phyloP scores from a whole-genome alignment of 768 basidiomycete genomes.

The Suillus weaverae region DNA sequence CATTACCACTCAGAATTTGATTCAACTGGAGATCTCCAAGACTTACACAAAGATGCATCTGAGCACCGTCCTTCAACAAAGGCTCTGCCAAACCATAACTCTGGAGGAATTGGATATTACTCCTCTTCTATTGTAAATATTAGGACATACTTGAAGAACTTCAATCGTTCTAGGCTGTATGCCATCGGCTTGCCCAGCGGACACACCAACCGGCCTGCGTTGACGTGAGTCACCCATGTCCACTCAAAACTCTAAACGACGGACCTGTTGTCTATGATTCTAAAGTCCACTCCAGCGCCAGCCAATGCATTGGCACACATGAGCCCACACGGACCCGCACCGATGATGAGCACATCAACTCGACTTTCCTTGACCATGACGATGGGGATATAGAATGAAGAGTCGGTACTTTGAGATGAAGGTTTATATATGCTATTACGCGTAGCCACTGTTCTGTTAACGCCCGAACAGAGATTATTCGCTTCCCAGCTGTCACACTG shows the following conservation, averaged over 20 bases:
- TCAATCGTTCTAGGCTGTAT: conserved; percentile 57
- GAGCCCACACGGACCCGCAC: conserved; percentile 56
- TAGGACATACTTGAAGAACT: conserved; percentile 44
- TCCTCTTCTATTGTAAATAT: background rate
- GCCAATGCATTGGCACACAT: conserved; percentile 66
- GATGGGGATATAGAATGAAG: background rate
- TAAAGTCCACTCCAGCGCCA: conserved; percentile 42
- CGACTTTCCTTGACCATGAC: conserved; percentile 28
- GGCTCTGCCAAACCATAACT: conserved; percentile 77
- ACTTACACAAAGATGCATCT: conserved; percentile 68
- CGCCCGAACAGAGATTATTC: background rate
- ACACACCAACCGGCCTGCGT: conserved; percentile 39
- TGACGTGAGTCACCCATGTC: background rate
- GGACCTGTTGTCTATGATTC: conserved; percentile 49
- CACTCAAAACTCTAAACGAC: background rate
- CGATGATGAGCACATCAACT: conserved; percentile 49
- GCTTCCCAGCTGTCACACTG: background rate
- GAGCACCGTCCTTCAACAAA: conserved; percentile 61
- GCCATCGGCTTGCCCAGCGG: conserved; percentile 55
- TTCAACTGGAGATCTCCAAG: background rate
- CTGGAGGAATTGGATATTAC: conserved; percentile 33
- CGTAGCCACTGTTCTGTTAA: background rate
- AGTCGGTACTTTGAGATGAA: background rate
- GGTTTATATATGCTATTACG: background rate
- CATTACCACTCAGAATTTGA: background rate